These are phyloP conservation scores for Mimosa pudica DNA, from an alignment of 306 rosid genomes.

Conservation along the genomic window DNA sequence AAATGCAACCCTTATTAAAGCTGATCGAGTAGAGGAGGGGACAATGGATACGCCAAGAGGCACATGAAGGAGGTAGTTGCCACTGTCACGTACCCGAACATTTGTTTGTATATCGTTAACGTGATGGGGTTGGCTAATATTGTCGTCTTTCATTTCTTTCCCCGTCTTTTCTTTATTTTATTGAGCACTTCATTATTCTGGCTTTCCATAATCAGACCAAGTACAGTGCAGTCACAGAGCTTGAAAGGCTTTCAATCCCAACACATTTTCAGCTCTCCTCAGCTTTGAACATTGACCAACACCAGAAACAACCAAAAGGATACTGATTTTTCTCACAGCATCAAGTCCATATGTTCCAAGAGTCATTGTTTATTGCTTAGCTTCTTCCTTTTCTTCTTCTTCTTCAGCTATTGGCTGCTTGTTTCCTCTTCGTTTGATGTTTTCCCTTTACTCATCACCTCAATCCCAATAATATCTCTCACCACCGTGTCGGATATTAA, in stretches of 20 bases:
- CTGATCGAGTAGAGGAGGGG: background rate
- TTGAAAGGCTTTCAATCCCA: background rate
- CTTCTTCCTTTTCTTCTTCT: background rate
- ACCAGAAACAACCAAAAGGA: background rate
- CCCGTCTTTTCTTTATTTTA: background rate
- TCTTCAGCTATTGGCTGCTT: background rate
- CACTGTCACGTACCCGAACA: conserved; percentile 9
- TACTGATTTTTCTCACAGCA: background rate
- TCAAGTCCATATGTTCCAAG: background rate
- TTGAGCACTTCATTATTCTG: background rate
- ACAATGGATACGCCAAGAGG: conserved; percentile 23
- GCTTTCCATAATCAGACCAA: background rate
- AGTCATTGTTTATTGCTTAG: background rate
- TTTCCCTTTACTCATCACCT: background rate
- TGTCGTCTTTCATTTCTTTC: background rate
- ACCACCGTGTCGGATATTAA: background rate
- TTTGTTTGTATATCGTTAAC: conserved; percentile 4
- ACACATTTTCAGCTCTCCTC: background rate
- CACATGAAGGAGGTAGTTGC: conserved; percentile 19
- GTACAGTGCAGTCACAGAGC: background rate
- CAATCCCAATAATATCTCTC: background rate
- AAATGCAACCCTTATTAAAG: background rate
- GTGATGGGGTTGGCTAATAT: conserved; percentile 1
- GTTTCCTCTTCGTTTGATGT: background rate
- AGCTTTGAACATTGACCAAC: background rate